Percentiles rank a stretch among this genome's conserved stretches.
phyloP scores from a whole-genome alignment of 2,329 filamentous ascomycete species.

The Trichoderma polysporum region DNA sequence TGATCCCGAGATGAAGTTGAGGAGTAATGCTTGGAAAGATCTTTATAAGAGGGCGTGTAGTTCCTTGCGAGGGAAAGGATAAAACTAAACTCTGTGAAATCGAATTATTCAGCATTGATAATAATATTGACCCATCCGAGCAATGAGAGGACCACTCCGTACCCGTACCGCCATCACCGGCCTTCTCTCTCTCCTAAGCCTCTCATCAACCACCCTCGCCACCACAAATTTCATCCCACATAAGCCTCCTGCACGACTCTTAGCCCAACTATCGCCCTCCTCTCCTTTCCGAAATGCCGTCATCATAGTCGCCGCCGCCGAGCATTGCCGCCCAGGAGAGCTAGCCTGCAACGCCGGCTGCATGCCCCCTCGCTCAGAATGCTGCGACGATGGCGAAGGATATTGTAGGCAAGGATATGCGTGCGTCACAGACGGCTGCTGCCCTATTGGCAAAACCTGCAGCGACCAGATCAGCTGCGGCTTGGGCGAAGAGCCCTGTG shows the following conservation, averaged over 20 bases:
- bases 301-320: background rate
- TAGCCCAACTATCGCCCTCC: background rate
- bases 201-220: background rate
- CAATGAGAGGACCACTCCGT: background rate
- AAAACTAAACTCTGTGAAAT: background rate
- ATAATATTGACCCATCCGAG: background rate
- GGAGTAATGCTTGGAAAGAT: background rate
- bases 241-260: slow-evolving; percentile 8
- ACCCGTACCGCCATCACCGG: background rate
- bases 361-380: background rate
- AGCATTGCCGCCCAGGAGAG: slow-evolving; percentile 1
- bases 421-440: background rate
- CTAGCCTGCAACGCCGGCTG: slow-evolving; percentile 2
- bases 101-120: background rate
- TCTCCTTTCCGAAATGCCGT: background rate
- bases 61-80: background rate
- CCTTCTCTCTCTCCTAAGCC: background rate
- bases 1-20: no score
- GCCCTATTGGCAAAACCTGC: background rate
- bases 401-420: background rate
- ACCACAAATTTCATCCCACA: slow-evolving; percentile 2
- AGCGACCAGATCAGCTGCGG: background rate
- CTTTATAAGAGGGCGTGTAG: background rate
- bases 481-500: slow-evolving; percentile 1
- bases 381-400: background rate